phyloP scores from a whole-genome alignment of 805 yeast genomes.

The Starmera pachycereana region DNA sequence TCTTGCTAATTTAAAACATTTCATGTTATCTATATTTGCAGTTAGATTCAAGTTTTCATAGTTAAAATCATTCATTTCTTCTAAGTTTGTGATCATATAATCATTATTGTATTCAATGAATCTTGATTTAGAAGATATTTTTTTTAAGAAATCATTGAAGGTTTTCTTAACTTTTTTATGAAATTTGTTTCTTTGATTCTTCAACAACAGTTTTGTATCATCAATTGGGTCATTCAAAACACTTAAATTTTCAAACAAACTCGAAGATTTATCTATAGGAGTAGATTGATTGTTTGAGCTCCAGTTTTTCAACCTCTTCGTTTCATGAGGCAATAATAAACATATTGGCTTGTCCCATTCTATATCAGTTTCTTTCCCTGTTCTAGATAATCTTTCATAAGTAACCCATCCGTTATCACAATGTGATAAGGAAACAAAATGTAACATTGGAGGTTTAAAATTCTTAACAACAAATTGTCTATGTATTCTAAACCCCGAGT shows the following conservation, averaged over 20 bases:
- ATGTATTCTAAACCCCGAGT: conserved; percentile 46
- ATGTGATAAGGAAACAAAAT: conserved; percentile 35
- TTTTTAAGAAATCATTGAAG: conserved; percentile 5
- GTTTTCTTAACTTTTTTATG: conserved; percentile 1
- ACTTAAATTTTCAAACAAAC: not conserved
- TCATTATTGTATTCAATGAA: conserved; percentile 14
- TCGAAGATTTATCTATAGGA: conserved; percentile 2
- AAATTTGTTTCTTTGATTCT: not conserved
- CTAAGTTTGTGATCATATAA: conserved; percentile 6
- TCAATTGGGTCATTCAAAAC: no score
- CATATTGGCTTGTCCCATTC: conserved; percentile 42
- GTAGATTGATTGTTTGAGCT: no score
- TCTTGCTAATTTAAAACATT: conserved; percentile 51
- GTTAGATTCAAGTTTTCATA: conserved; percentile 6
- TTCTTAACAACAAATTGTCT: conserved; percentile 35
- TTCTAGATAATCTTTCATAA: conserved; percentile 28
- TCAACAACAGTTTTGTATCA: not conserved
- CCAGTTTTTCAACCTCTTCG: not conserved
- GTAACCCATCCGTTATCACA: conserved; percentile 41
- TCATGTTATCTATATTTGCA: conserved; percentile 15
- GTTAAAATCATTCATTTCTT: conserved; percentile 6
- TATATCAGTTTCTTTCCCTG: conserved; percentile 28
- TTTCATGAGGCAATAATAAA: conserved; percentile 23
- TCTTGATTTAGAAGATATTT: conserved; percentile 2
- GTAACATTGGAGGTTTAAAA: conserved; percentile 27